Evolutionary conservation across 2,329 filamentous ascomycete species (phyloP).

Genomic region (Botrytis galanthina): DNA sequence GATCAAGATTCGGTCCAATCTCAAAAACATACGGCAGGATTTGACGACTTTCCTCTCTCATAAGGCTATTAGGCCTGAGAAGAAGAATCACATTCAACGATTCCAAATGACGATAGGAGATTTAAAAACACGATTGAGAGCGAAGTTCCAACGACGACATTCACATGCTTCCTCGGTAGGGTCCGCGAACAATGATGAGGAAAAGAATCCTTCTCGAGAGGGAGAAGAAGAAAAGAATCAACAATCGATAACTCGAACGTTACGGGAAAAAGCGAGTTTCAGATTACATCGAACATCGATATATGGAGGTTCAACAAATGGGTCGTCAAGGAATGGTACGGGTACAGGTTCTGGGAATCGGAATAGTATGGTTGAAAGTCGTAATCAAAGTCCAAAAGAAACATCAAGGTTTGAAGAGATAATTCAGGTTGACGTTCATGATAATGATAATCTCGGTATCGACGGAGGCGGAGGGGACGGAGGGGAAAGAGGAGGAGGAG

Average conservation of each 20-base stretch:
- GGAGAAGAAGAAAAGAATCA: not conserved
- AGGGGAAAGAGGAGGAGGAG: not conserved
- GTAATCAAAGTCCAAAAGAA: not conserved
- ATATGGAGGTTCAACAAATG: conserved; percentile 16
- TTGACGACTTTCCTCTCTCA: not conserved
- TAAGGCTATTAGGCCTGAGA: not conserved
- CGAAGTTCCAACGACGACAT: conserved; percentile 21
- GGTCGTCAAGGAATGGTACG: conserved; percentile 8
- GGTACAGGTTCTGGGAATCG: not conserved
- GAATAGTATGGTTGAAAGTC: not conserved
- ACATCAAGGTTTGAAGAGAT: not conserved
- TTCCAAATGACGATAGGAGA: conserved; percentile 20
- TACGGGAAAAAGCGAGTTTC: conserved; percentile 12
- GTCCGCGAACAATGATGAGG: conserved; percentile 9
- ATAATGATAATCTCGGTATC: not conserved
- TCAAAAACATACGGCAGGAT: not conserved
- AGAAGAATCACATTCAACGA: not conserved
- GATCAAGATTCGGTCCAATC: not conserved
- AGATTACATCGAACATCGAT: conserved; percentile 1
- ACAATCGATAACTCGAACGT: conserved; percentile 3
- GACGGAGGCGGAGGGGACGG: not conserved
- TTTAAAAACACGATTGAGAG: conserved; percentile 20
- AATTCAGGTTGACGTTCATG: not conserved
- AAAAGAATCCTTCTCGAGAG: not conserved
- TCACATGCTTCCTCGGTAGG: conserved; percentile 6